Evolutionary conservation across 352 stramenopile genomes (phyloP).

Genomic region (Blastocystis sp.): DNA sequence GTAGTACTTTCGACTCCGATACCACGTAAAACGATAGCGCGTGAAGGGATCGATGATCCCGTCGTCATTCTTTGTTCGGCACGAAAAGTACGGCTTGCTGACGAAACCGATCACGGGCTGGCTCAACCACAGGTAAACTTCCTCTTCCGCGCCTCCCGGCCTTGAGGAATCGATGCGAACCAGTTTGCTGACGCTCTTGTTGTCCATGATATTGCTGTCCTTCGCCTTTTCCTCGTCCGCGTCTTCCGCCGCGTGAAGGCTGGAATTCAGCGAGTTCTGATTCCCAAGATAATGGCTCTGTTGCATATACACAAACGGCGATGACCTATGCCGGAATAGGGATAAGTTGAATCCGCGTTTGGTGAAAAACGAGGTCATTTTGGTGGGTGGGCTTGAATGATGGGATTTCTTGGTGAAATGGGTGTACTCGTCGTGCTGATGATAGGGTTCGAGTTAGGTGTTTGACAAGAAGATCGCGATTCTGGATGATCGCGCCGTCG

Average conservation of each 20-base stretch:
- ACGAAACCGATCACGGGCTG: slow-evolving; percentile 58
- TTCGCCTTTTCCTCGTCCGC: slow-evolving; percentile 20
- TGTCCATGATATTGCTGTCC: neutral
- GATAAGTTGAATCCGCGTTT: no score
- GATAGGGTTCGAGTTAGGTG: no score
- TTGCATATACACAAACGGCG: no score
- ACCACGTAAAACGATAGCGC: slow-evolving; percentile 66
- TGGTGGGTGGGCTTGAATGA: no score
- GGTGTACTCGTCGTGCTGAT: no score
- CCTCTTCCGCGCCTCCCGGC: slow-evolving; percentile 12
- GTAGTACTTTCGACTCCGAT: slow-evolving; percentile 67
- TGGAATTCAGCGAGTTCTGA: neutral
- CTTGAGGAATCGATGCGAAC: neutral
- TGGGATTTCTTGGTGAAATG: no score
- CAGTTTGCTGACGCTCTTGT: neutral
- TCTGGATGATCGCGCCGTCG: no score
- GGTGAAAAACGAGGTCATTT: no score
- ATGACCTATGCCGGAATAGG: no score
- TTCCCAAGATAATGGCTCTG: no score
- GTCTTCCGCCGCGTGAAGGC: neutral
- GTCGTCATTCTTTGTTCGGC: slow-evolving; percentile 4
- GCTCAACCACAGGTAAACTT: slow-evolving; percentile 6
- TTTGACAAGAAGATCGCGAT: no score
- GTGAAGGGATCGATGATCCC: slow-evolving; percentile 13
- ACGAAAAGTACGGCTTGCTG: slow-evolving; percentile 7